Conservation (phyloP, 2,329 filamentous ascomycete genomes). For the Pezicula radicicola region DNA sequence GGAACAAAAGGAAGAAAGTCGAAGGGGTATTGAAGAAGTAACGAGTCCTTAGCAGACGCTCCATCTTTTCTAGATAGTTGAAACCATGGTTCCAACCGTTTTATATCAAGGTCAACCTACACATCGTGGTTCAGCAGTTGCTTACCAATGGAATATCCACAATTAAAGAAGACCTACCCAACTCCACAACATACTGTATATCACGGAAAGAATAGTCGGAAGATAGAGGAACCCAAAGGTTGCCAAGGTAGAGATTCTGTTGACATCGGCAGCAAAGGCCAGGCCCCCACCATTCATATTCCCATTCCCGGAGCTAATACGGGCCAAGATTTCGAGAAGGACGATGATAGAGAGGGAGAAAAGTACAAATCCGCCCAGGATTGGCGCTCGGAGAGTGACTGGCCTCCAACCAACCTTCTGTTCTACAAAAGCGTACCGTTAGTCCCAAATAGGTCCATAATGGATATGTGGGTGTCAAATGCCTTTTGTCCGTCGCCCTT, state of each 20-base stretch:
- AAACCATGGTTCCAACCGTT: conserved; percentile 58
- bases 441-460: too few species aligned
- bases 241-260: conserved; percentile 32
- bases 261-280: conserved; percentile 17
- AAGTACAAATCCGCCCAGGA: conserved; percentile 34
- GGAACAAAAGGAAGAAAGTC: conserved; percentile 43
- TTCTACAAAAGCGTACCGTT: too few species aligned
- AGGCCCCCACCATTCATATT: conserved; percentile 35
- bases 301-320: conserved; percentile 9
- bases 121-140: not conserved
- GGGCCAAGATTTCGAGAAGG: conserved; percentile 41
- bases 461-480: too few species aligned
- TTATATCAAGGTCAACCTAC: conserved; percentile 57
- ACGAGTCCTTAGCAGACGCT: conserved; percentile 38
- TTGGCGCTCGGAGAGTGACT: conserved; percentile 30
- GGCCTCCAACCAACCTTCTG: conserved; percentile 32
- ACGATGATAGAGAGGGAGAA: conserved; percentile 37
- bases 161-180: not conserved
- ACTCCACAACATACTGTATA: conserved; percentile 53
- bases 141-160: not conserved
- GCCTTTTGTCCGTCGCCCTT: too few species aligned
- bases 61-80: conserved; percentile 48
- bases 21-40: conserved; percentile 53
- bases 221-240: conserved; percentile 45
- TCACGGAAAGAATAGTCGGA: conserved; percentile 50